A percentile compares a stretch with the other conserved stretches of the same genome.
phyloP scores from a whole-genome alignment of 441 rosid species.

The Jatropha podagrica region DNA sequence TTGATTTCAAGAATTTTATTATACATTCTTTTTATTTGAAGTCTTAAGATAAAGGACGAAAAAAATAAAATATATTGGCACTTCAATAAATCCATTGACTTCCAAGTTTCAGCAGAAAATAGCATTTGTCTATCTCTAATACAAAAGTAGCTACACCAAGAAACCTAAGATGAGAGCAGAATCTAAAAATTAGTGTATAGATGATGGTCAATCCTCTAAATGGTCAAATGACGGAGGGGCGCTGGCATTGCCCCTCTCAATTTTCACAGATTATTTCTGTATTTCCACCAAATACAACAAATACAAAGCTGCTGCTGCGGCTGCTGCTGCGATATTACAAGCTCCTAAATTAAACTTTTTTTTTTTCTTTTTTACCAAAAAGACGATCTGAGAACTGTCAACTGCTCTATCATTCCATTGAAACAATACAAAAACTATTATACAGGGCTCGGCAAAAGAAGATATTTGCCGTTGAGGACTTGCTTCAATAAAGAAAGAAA shows the following conservation, averaged over 20 bases:
- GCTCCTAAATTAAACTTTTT: slow-evolving; percentile 31
- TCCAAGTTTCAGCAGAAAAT: not conserved
- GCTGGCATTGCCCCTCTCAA: not conserved
- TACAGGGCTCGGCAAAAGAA: slow-evolving; percentile 48
- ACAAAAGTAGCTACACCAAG: too few relatives aligned
- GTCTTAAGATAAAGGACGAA: too few relatives aligned
- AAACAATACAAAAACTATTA: slow-evolving; percentile 51
- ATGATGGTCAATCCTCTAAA: not conserved
- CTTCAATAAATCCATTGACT: too few relatives aligned
- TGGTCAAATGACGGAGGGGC: not conserved
- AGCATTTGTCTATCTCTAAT: not conserved
- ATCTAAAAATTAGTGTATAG: not conserved
- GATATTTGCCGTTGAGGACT: slow-evolving; percentile 30
- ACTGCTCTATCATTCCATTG: slow-evolving; percentile 39
- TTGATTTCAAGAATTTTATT: not conserved
- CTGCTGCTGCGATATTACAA: slow-evolving; percentile 44
- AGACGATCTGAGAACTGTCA: slow-evolving; percentile 30
- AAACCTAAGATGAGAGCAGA: too few relatives aligned
- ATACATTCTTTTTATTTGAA: too few relatives aligned
- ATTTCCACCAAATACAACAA: slow-evolving; percentile 57
- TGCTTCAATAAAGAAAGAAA: not conserved
- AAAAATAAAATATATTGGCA: too few relatives aligned
- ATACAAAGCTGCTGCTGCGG: slow-evolving; percentile 48
- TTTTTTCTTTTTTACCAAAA: slow-evolving; percentile 26
- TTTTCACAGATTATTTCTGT: slow-evolving; percentile 53